These are phyloP conservation scores for Fusarium solani-melongenae DNA, from an alignment of 2,329 filamentous ascomycete genomes.

Conservation along the genomic window DNA sequence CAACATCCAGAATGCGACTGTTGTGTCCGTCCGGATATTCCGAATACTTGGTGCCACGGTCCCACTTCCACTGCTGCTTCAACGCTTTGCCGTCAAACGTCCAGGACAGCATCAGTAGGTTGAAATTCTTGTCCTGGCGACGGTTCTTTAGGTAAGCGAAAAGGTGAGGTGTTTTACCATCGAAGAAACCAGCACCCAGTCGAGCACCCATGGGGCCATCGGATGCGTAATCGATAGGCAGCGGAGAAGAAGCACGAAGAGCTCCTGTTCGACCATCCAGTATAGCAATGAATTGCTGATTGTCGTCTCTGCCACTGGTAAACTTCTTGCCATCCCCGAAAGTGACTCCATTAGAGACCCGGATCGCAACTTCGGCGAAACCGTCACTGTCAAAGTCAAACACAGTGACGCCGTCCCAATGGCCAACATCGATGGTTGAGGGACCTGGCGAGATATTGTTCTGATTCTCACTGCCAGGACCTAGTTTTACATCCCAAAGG, in stretches of 20 bases:
- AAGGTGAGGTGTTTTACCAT: constrained; percentile 25
- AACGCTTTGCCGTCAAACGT: constrained; percentile 28
- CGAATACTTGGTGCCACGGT: constrained; percentile 12
- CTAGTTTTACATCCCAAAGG: constrained; percentile 34
- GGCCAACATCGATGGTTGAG: constrained; percentile 29
- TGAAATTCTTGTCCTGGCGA: constrained; percentile 12
- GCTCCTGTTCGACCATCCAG: constrained; percentile 33
- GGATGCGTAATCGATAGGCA: constrained; percentile 15
- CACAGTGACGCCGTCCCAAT: constrained; percentile 40
- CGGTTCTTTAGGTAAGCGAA: constrained; percentile 37
- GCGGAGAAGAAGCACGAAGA: constrained; percentile 12
- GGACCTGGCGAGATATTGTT: constrained; percentile 36
- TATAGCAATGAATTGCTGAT: constrained; percentile 36
- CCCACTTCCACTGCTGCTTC: constrained; percentile 36
- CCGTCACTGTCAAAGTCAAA: constrained; percentile 41
- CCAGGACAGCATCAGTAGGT: constrained; percentile 24
- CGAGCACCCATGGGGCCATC: constrained; percentile 28
- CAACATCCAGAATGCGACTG: constrained; percentile 35
- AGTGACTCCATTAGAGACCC: constrained; percentile 36
- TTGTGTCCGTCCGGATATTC: constrained; percentile 35
- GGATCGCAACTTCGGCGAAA: constrained; percentile 34
- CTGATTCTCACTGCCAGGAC: constrained; percentile 35
- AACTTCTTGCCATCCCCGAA: constrained; percentile 35
- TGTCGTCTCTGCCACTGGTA: neutral
- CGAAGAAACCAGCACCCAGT: constrained; percentile 32